Conservation (phyloP, 2,329 filamentous ascomycete species). For the Claviceps maximensis region DNA sequence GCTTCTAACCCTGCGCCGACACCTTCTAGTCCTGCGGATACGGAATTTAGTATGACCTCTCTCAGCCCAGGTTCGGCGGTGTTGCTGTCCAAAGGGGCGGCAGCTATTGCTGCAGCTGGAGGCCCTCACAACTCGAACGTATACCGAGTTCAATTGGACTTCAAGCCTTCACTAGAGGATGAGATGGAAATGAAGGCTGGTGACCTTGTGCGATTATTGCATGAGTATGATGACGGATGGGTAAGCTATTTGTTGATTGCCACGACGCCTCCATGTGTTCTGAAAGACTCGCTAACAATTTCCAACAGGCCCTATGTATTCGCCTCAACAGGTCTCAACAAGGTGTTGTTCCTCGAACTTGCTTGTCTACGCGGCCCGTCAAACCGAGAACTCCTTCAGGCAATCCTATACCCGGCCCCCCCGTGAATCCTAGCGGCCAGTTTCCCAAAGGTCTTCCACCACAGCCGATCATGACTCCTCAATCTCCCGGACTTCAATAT, state of each 20-base stretch:
- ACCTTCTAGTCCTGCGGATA: constrained; percentile 47
- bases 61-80: constrained; percentile 32
- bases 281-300: background rate
- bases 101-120: constrained; percentile 48
- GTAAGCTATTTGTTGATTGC: constrained; percentile 38
- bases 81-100: constrained; percentile 29
- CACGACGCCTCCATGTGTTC: constrained; percentile 13
- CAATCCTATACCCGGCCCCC: constrained; percentile 37
- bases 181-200: constrained; percentile 73
- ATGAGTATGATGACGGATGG: constrained; percentile 98
- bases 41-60: constrained; percentile 48
- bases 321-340: constrained; percentile 82
- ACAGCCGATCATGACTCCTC: constrained; percentile 20
- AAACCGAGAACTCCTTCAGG: constrained; percentile 58
- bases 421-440: constrained; percentile 28
- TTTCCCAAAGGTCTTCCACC: constrained; percentile 14
- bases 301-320: constrained; percentile 61
- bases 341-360: constrained; percentile 87
- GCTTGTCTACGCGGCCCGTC: constrained; percentile 80
- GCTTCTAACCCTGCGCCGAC: constrained; percentile 20
- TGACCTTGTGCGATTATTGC: constrained; percentile 74
- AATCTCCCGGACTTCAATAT: background rate
- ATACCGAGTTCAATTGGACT: constrained; percentile 88
- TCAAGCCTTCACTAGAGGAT: constrained; percentile 83
- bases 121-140: constrained; percentile 52